phyloP scores from a whole-genome alignment of 352 stramenopile species.

The Vaucheria bursata region DNA sequence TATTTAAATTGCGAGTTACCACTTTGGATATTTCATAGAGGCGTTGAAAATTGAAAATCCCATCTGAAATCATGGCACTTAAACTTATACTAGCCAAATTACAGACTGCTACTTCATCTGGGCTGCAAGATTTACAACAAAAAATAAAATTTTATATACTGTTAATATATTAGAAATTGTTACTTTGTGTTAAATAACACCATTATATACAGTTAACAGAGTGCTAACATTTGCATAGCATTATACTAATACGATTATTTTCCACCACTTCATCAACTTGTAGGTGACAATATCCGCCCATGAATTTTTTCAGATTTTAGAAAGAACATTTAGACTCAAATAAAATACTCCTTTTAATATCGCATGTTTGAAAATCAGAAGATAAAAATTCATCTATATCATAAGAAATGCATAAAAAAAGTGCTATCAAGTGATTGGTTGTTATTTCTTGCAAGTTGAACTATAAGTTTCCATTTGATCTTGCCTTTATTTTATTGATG shows the following conservation, averaged over 20 bases:
- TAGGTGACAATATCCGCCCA: too few relatives aligned
- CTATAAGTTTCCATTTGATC: too few relatives aligned
- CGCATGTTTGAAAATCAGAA: too few relatives aligned
- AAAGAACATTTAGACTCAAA: too few relatives aligned
- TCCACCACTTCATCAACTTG: too few relatives aligned
- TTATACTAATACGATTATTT: background rate
- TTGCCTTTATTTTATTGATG: too few relatives aligned
- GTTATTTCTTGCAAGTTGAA: too few relatives aligned
- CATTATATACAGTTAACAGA: background rate
- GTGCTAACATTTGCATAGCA: background rate
- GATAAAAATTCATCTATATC: too few relatives aligned
- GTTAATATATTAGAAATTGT: background rate
- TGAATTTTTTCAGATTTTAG: too few relatives aligned
- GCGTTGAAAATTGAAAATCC: constrained; percentile 86
- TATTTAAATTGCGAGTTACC: constrained; percentile 97
- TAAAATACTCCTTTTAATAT: too few relatives aligned
- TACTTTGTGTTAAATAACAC: background rate
- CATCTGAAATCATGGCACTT: constrained; percentile 2
- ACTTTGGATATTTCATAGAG: constrained; percentile 83
- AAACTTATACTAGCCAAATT: constrained; percentile 97
- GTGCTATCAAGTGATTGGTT: too few relatives aligned
- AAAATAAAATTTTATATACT: background rate
- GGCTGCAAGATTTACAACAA: constrained; percentile 16
- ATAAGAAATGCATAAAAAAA: too few relatives aligned
- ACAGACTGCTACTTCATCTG: constrained; percentile 96